phyloP scores from a whole-genome alignment of 495 filamentous ascomycete species.

The Rostrohypoxylon terebratum region DNA sequence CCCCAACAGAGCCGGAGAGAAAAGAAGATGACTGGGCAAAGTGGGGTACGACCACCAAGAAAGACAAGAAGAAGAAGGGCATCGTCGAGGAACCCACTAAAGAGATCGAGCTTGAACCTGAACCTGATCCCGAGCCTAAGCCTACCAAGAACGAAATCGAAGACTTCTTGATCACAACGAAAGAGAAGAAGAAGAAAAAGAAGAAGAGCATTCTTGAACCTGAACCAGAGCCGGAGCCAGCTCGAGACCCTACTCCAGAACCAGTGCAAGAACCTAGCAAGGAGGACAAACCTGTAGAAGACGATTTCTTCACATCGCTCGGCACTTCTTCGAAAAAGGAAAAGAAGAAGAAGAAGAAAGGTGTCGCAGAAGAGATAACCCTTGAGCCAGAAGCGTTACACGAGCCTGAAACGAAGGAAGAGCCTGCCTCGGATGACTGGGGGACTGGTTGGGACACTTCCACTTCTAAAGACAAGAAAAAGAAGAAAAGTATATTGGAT shows the following conservation, averaged over 20 bases:
- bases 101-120: conserved; percentile 30
- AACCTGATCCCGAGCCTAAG: conserved; percentile 23
- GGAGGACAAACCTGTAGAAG: conserved; percentile 41
- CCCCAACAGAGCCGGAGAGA: conserved; percentile 36
- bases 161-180: not conserved
- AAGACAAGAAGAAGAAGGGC: conserved; percentile 37
- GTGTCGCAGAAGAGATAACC: conserved; percentile 33
- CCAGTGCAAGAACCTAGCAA: conserved; percentile 50
- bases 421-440: conserved; percentile 13
- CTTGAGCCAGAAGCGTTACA: conserved; percentile 28
- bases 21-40: conserved; percentile 17
- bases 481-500: conserved; percentile 36
- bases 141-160: conserved; percentile 31
- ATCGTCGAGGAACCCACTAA: conserved; percentile 5
- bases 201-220: conserved; percentile 37
- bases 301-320: conserved; percentile 42
- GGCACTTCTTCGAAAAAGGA: conserved; percentile 47
- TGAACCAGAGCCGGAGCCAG: conserved; percentile 32
- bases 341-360: conserved; percentile 53
- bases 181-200: conserved; percentile 38
- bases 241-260: conserved; percentile 6
- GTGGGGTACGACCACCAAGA: conserved; percentile 17
- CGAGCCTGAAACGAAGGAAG: conserved; percentile 26
- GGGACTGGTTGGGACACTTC: conserved; percentile 1
- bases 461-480: conserved; percentile 30